Base-by-base conservation (phyloP, 1,284 basidiomycete species). In the Inonotus hispidus region DNA sequence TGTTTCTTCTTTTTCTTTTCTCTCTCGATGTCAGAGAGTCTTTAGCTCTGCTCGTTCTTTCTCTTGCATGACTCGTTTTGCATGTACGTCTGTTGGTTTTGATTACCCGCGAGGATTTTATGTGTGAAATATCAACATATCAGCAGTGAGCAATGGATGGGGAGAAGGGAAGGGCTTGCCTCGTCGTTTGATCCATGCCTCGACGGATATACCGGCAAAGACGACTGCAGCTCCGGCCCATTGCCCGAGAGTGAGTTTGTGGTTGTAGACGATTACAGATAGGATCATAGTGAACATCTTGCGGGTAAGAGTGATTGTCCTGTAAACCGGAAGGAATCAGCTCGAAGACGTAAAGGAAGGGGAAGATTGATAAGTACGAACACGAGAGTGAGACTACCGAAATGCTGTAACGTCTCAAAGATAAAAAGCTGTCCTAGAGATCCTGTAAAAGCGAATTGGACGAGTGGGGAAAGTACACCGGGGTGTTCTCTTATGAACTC, bases 231-330 rank as follows among this genome's bases (percentile, higher is more conserved):
- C 88, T 16, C 96, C 97, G 1, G 83, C 68, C 97, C 97, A 99
- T 74, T 99, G 97, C 1, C 94, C 91, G 0, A 71, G 63, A 0
- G 88, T 88, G 57, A 99, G 79, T 64, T 80, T 83, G 74, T 99
- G 96, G 67, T 93, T 87, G 73, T 98, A 99, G 0, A 98, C 84
- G 27, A 96, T 73, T 3, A 99, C 95, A 6, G 92, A 95, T 39
- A 99, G 80, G 13, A 99, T 80, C 96, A 99, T 99, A 3, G 96
- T 98, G 73, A 98, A 97, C 71, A 99, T 79, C 76, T 99, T 99
- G 61, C 97, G 83, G n/a, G 96, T 99, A 59, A 99, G 82, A 1
- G 95, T 98, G 68, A 98, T 91, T 43, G 92, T 97, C 57, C 90
- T 92, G 70, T 14, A 50, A 21, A 58, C 8, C 6, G 14, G 21